phyloP scores from a whole-genome alignment of 2,329 filamentous ascomycete species.

The Chaetomium strumarium region DNA sequence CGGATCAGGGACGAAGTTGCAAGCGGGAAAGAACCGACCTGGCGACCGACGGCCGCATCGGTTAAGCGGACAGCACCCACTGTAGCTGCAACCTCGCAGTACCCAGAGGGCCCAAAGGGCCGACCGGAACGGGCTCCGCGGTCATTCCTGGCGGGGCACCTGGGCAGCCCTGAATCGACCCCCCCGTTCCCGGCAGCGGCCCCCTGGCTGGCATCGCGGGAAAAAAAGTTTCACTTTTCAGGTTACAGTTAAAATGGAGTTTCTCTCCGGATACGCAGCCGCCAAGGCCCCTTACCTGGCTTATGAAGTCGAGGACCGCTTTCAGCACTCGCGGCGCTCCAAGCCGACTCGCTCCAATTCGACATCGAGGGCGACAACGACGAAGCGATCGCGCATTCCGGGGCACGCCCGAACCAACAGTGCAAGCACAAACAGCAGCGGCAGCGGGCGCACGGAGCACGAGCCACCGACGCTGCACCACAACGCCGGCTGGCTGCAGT shows the following conservation, averaged over 20 bases:
- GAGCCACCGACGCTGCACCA: slow-evolving; percentile 9
- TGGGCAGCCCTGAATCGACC: too few species aligned
- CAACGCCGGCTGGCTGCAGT: slow-evolving; percentile 13
- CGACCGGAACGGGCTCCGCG: slow-evolving; percentile 13
- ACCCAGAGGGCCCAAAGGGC: slow-evolving; percentile 1
- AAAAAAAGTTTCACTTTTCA: slow-evolving; percentile 9
- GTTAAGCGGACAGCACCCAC: slow-evolving; percentile 7
- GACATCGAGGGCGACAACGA: slow-evolving; percentile 19
- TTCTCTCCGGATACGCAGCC: slow-evolving; percentile 26
- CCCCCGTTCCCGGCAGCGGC: slow-evolving; percentile 9
- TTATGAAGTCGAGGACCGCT: slow-evolving; percentile 23
- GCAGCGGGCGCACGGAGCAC: slow-evolving; percentile 15
- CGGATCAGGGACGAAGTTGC: not conserved
- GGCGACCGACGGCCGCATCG: not conserved
- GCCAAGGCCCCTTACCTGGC: slow-evolving; percentile 26
- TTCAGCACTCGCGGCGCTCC: slow-evolving; percentile 17
- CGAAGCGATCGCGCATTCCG: slow-evolving; percentile 24
- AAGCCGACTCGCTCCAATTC: slow-evolving; percentile 26
- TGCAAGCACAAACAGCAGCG: slow-evolving; percentile 27
- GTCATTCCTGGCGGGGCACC: slow-evolving; percentile 9
- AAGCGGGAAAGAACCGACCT: not conserved
- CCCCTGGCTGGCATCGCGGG: not conserved
- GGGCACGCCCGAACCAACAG: slow-evolving; percentile 31
- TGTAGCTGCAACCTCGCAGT: slow-evolving; percentile 9
- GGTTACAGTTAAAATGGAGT: slow-evolving; percentile 23